Conservation (phyloP, 352 stramenopile genomes). For the Pythium graminicola region DNA sequence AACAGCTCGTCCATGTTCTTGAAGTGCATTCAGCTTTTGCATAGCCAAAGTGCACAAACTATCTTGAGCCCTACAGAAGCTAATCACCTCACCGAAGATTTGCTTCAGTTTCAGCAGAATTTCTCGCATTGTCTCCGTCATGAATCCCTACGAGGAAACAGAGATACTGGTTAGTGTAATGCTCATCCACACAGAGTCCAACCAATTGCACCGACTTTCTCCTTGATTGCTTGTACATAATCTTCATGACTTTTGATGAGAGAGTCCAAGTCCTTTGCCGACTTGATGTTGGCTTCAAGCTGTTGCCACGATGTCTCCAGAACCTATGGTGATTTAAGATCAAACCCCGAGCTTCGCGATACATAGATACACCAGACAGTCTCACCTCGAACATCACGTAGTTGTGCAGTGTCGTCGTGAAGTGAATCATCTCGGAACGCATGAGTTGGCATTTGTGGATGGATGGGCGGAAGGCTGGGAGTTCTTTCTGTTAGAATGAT, state of each 20-base stretch:
- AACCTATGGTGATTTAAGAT: no score
- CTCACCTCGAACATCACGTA: slow-evolving; percentile 97
- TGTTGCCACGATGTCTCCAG: slow-evolving; percentile 92
- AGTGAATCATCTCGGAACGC: slow-evolving; percentile 97
- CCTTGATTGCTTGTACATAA: slow-evolving; percentile 91
- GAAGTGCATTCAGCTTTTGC: slow-evolving; percentile 59
- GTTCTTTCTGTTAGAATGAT: slow-evolving; percentile 14
- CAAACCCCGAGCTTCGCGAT: no score
- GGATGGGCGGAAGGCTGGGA: slow-evolving; percentile 30
- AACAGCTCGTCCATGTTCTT: slow-evolving; percentile 42
- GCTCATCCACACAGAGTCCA: neutral
- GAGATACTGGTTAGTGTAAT: neutral
- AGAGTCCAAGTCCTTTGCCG: slow-evolving; percentile 91
- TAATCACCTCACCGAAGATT: slow-evolving; percentile 78
- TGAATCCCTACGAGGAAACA: slow-evolving; percentile 52
- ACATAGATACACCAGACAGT: no score
- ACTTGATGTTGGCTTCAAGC: slow-evolving; percentile 86
- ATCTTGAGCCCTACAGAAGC: slow-evolving; percentile 77
- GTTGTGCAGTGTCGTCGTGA: slow-evolving; percentile 96
- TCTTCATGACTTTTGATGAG: slow-evolving; percentile 94
- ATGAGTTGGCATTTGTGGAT: slow-evolving; percentile 93
- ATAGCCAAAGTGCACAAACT: slow-evolving; percentile 74
- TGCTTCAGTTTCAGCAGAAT: slow-evolving; percentile 71
- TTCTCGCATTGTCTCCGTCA: slow-evolving; percentile 68
- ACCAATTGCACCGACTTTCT: slow-evolving; percentile 43